Evolutionary conservation across 2,329 filamentous ascomycete species (phyloP).

Genomic region (Colletotrichum falcatum): DNA sequence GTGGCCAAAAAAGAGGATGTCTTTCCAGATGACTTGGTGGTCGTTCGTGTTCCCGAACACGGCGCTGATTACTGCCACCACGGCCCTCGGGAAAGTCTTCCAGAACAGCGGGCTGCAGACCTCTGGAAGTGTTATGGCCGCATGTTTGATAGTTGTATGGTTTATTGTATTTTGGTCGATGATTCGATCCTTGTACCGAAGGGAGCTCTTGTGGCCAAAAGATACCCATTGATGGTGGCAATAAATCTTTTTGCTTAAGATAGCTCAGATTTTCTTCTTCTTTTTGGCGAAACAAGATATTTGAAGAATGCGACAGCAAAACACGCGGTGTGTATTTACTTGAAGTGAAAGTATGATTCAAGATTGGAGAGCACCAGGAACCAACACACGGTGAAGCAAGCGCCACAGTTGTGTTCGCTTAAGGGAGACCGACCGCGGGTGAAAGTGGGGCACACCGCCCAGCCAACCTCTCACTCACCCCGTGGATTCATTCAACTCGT

Average conservation of each 20-base stretch:
- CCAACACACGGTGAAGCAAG: not conserved
- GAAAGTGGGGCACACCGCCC: slow-evolving; percentile 25
- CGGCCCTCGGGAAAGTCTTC: slow-evolving; percentile 75
- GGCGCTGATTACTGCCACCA: slow-evolving; percentile 79
- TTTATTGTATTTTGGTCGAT: slow-evolving; percentile 76
- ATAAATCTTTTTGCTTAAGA: not conserved
- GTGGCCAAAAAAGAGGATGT: slow-evolving; percentile 67
- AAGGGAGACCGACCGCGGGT: slow-evolving; percentile 25
- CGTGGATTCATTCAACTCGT: slow-evolving; percentile 12
- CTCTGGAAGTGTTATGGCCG: slow-evolving; percentile 75
- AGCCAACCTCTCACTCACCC: slow-evolving; percentile 20
- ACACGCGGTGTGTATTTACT: not conserved
- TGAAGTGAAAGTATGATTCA: not conserved
- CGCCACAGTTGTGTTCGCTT: slow-evolving; percentile 23
- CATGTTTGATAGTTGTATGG: slow-evolving; percentile 76
- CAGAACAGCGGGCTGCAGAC: slow-evolving; percentile 71
- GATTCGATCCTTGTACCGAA: slow-evolving; percentile 73
- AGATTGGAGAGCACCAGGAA: not conserved
- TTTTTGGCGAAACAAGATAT: too few relatives aligned
- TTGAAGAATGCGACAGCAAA: not conserved
- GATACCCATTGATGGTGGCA: slow-evolving; percentile 51
- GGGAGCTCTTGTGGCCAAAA: slow-evolving; percentile 82
- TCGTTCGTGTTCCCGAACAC: slow-evolving; percentile 87
- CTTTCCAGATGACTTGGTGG: slow-evolving; percentile 89
- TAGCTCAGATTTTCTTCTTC: too few relatives aligned